Evolutionary conservation across 1,284 basidiomycete species (phyloP).

Genomic region (Pholiota adiposa): DNA sequence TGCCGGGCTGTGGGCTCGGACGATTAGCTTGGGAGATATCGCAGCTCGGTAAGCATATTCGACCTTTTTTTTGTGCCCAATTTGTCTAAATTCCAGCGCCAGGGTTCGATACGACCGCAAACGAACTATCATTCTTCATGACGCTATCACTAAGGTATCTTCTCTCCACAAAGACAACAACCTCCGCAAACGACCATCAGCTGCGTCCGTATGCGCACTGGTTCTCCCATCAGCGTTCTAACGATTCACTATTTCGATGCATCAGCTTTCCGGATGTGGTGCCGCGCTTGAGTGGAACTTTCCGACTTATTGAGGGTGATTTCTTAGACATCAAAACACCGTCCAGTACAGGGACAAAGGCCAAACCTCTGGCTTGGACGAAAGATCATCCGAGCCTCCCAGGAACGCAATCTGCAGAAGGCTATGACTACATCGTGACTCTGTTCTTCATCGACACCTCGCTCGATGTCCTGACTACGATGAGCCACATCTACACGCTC

Average conservation of each 20-base stretch:
- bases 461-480: conserved; percentile 56
- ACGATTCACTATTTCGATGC: conserved; percentile 50
- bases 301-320: conserved; percentile 54
- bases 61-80: background rate
- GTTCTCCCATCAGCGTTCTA: conserved; percentile 69
- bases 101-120: conserved; percentile 61
- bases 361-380: conserved; percentile 17
- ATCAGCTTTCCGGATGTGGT: conserved; percentile 63
- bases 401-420: conserved; percentile 17
- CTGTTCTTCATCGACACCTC: conserved; percentile 77
- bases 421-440: conserved; percentile 64
- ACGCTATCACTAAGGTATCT: conserved; percentile 61
- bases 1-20: conserved; percentile 67
- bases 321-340: conserved; percentile 46
- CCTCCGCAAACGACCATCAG: conserved; percentile 45
- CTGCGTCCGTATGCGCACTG: conserved; percentile 65
- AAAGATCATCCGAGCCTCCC: background rate
- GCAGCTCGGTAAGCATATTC: conserved; percentile 47
- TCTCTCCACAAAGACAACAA: conserved; percentile 49
- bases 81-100: background rate
- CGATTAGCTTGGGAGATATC: conserved; percentile 71
- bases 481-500: conserved; percentile 55
- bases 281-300: conserved; percentile 46
- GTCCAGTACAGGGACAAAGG: conserved; percentile 1
- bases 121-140: conserved; percentile 69